Evolutionary conservation across 2,329 filamentous ascomycete species (phyloP), one percentile per base, ranked within the genome.

Genomic region (Monosporascus sp.): DNA sequence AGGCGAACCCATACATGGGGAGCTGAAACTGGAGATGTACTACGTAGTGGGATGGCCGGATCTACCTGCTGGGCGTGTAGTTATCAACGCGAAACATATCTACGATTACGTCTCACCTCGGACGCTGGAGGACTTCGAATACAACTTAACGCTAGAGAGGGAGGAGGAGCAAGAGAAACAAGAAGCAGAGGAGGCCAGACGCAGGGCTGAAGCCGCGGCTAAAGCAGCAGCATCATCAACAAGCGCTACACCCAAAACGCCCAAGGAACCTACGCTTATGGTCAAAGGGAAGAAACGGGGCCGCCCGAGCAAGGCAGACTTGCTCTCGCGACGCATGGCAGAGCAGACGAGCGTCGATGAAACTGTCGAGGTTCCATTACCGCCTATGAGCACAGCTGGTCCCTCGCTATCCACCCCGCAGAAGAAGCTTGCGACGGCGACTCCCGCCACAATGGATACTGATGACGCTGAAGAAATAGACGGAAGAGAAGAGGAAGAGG

Each of bases 81-180:
- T 76, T 3, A 70, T 84, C 2, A 75, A 59, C 61, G 76, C 61
- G 71, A 74, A 70, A 52, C 73, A 68, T 55, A 73, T 84, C 6
- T 71, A 80, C 14, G 77, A 85, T 34, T 86, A 84, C 56, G 82
- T 86, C 7, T 84, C 83, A 0, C 77, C 79, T 2, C 69, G 72
- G 11, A 74, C 73, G 9, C 60, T 84, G 3, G 84, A 87, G 63
- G 73, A 82, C 0, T 87, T 77, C 71, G 82, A 85, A 57, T 76
- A 73, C 51, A 64, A 70, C 2, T 67, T 72, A 16, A 73, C 74
- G 49, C 68, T 76, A 22, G 69, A 74, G 52, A 65, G 73, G 20
- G 75, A 78, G n/a, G 70, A 75, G 40, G 69, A 70, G 31, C 55
- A 53, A 19, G 61, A 62, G 20, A 64, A 60, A 24, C 51, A 64